Evolutionary conservation across 2,329 filamentous ascomycete species (phyloP).

Genomic region (Fusarium citri): DNA sequence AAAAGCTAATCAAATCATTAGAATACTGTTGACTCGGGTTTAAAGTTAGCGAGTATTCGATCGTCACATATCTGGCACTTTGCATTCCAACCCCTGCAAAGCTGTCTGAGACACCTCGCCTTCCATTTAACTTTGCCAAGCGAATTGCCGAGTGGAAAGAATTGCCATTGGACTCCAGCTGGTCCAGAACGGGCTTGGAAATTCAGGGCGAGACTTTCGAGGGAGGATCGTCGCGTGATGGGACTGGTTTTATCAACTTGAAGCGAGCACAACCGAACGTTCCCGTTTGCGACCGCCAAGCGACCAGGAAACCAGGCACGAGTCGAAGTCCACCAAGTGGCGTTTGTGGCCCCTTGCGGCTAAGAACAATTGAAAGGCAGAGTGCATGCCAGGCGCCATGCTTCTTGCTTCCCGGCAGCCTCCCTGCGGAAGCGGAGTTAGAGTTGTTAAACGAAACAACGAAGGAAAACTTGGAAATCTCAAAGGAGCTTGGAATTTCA

Average conservation of each 20-base stretch:
- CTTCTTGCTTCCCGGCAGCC: neutral
- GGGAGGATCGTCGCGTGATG: too few species aligned
- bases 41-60: neutral
- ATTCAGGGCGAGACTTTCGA: neutral
- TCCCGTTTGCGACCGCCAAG: neutral
- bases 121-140: slow-evolving; percentile 1
- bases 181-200: neutral
- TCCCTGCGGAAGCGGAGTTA: neutral
- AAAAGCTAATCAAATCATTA: neutral
- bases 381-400: neutral
- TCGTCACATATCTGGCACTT: slow-evolving; percentile 23
- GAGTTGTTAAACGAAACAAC: neutral
- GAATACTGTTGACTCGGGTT: neutral
- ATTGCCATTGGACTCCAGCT: neutral
- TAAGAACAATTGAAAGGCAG: neutral
- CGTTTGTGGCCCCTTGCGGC: neutral
- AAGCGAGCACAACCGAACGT: neutral
- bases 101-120: neutral
- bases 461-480: neutral
- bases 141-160: neutral
- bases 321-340: slow-evolving; percentile 2
- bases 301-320: neutral
- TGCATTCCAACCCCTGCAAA: slow-evolving; percentile 20
- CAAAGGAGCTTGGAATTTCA: neutral
- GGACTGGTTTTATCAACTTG: neutral